phyloP scores from a whole-genome alignment of 768 basidiomycete species.

The Aureoboletus auriporus region DNA sequence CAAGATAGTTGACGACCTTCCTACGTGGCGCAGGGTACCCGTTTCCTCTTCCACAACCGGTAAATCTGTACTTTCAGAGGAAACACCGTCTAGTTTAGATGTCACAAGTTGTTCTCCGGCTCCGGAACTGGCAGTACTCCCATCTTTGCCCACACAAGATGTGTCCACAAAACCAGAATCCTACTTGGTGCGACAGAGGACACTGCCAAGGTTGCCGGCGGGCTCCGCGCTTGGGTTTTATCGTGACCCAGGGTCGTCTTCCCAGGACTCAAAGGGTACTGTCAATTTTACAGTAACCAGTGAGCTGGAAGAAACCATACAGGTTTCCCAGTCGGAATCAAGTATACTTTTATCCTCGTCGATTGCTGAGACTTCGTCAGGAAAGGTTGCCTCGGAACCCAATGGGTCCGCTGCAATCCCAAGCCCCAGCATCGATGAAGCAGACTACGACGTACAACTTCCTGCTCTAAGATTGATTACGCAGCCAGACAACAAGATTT shows the following conservation, averaged over 20 bases:
- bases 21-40: slow-evolving; percentile 39
- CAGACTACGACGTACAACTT: slow-evolving; percentile 8
- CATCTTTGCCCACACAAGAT: slow-evolving; percentile 32
- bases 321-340: slow-evolving; percentile 9
- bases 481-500: slow-evolving; percentile 44
- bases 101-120: slow-evolving; percentile 68
- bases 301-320: slow-evolving; percentile 51
- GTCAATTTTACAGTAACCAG: slow-evolving; percentile 80
- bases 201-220: slow-evolving; percentile 68
- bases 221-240: slow-evolving; percentile 73
- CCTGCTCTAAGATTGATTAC: slow-evolving; percentile 21
- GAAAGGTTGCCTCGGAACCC: slow-evolving; percentile 3
- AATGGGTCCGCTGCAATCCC: slow-evolving; percentile 5
- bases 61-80: slow-evolving; percentile 8
- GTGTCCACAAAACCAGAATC: slow-evolving; percentile 23
- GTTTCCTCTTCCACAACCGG: slow-evolving; percentile 12
- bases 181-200: slow-evolving; percentile 39
- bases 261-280: slow-evolving; percentile 41
- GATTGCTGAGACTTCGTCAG: slow-evolving; percentile 10
- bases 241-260: slow-evolving; percentile 55
- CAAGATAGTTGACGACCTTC: slow-evolving; percentile 31
- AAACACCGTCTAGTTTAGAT: slow-evolving; percentile 32
- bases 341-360: slow-evolving; percentile 26
- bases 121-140: slow-evolving; percentile 37
- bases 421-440: slow-evolving; percentile 11